These are phyloP conservation scores for Podaxis sp. DNA, from an alignment of 768 basidiomycete genomes.

Conservation along the genomic window DNA sequence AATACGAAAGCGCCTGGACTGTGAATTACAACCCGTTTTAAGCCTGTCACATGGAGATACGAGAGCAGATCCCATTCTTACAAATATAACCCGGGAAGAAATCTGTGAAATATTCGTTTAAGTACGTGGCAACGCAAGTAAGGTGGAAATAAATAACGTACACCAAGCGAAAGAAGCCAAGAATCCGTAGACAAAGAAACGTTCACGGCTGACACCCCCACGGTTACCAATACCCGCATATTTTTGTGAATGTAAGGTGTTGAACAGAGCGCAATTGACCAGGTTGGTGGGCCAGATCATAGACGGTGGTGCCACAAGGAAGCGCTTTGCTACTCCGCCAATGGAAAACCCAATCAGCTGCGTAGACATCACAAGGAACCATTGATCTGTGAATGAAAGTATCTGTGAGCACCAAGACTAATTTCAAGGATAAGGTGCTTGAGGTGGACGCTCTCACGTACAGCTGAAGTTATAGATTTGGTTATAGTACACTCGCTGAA, in stretches of 20 bases:
- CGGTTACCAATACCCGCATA: conserved; percentile 64
- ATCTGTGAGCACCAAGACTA: conserved; percentile 3
- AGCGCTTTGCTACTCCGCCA: conserved; percentile 69
- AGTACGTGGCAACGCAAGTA: conserved; percentile 1
- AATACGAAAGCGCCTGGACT: conserved; percentile 54
- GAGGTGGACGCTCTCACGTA: conserved; percentile 26
- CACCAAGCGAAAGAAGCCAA: conserved; percentile 59
- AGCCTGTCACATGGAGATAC: background rate
- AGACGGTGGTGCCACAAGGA: conserved; percentile 66
- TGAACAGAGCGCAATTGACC: conserved; percentile 71
- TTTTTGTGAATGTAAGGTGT: conserved; percentile 70
- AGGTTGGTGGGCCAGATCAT: conserved; percentile 73
- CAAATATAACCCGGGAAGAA: conserved; percentile 44
- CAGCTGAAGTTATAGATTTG: conserved; percentile 61
- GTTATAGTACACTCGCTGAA: conserved; percentile 65
- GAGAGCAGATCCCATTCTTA: conserved; percentile 18
- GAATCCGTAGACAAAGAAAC: conserved; percentile 68
- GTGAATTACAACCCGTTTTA: conserved; percentile 8
- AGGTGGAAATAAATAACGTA: conserved; percentile 27
- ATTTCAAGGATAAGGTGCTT: conserved; percentile 3
- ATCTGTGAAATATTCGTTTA: conserved; percentile 25
- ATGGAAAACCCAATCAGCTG: conserved; percentile 78
- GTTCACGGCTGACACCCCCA: conserved; percentile 63
- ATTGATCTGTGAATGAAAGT: conserved; percentile 46
- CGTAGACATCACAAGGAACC: conserved; percentile 69